These are phyloP conservation scores for Phlebopus sp. DNA, from an alignment of 1,284 basidiomycete species.

Conservation along the genomic window DNA sequence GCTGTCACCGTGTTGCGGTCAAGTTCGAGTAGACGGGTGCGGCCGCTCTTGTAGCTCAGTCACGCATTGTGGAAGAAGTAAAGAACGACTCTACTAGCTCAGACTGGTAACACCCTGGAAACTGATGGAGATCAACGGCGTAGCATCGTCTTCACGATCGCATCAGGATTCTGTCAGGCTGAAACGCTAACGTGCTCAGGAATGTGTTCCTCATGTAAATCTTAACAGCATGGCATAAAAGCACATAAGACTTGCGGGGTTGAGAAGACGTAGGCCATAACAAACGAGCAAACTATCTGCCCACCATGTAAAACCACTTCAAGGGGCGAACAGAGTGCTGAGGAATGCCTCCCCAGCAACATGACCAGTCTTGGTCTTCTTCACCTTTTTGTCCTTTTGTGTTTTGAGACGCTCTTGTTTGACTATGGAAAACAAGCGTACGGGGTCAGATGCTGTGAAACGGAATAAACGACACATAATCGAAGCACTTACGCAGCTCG, in stretches of 20 bases:
- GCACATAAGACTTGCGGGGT: slow-evolving; percentile 17
- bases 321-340: slow-evolving; percentile 82
- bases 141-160: too few relatives aligned
- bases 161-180: neutral
- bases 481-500: slow-evolving; percentile 69
- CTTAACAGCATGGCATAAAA: slow-evolving; percentile 15
- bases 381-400: slow-evolving; percentile 65
- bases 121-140: too few relatives aligned
- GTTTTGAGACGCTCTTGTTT: slow-evolving; percentile 73
- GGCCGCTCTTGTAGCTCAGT: too few relatives aligned
- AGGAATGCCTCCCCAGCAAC: slow-evolving; percentile 87
- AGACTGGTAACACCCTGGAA: too few relatives aligned
- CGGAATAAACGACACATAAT: slow-evolving; percentile 2
- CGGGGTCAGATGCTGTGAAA: slow-evolving; percentile 1
- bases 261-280: slow-evolving; percentile 7
- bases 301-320: slow-evolving; percentile 32
- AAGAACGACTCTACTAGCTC: too few relatives aligned
- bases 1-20: too few relatives aligned
- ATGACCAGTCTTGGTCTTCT: slow-evolving; percentile 54
- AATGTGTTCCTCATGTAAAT: slow-evolving; percentile 10
- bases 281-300: slow-evolving; percentile 3
- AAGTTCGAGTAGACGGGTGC: too few relatives aligned
- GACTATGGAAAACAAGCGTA: slow-evolving; percentile 44
- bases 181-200: neutral
- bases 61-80: too few relatives aligned